phyloP scores from a whole-genome alignment of 2,329 filamentous ascomycete genomes.

The Epichloe elymi region DNA sequence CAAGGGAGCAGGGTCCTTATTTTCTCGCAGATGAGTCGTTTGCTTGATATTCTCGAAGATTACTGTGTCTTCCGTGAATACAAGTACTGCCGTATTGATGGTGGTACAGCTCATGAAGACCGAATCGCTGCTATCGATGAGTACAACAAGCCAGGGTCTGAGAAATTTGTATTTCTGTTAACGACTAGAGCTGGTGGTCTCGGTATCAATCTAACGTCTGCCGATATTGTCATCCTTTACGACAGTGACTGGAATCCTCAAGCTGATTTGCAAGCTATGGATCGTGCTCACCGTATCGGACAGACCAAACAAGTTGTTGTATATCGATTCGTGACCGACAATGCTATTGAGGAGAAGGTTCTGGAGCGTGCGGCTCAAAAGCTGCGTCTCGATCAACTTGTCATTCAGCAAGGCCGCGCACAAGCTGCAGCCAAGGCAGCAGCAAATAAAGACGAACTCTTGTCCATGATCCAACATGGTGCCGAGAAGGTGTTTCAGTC shows the following conservation, averaged over 20 bases:
- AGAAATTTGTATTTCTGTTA: slow-evolving; percentile 92
- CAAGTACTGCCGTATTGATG: slow-evolving; percentile 95
- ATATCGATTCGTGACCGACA: slow-evolving; percentile 93
- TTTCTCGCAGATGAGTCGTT: slow-evolving; percentile 97
- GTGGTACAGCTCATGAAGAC: slow-evolving; percentile 91
- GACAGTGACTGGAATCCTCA: slow-evolving; percentile 99
- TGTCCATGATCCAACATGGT: slow-evolving; percentile 98
- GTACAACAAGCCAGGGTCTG: slow-evolving; percentile 90
- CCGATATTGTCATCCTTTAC: slow-evolving; percentile 91
- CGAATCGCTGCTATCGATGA: slow-evolving; percentile 96
- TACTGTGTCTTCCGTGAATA: slow-evolving; percentile 94
- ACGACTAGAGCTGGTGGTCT: slow-evolving; percentile 92
- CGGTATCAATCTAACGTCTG: slow-evolving; percentile 90
- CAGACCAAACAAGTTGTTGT: slow-evolving; percentile 97
- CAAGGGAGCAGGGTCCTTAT: slow-evolving; percentile 94
- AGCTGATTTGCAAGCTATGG: slow-evolving; percentile 97
- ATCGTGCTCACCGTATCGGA: slow-evolving; percentile 93
- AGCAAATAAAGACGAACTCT: slow-evolving; percentile 87
- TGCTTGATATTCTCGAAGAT: slow-evolving; percentile 92
- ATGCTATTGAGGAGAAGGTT: slow-evolving; percentile 97
- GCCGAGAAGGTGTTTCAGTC: slow-evolving; percentile 85
- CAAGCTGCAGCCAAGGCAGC: slow-evolving; percentile 84
- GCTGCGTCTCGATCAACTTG: slow-evolving; percentile 85
- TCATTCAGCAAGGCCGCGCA: slow-evolving; percentile 93
- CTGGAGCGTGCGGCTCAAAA: slow-evolving; percentile 94